Evolutionary conservation across 2,329 filamentous ascomycete genomes (phyloP), one percentile per base, ranked within the genome.

Genomic region (Aspergillus sp.): DNA sequence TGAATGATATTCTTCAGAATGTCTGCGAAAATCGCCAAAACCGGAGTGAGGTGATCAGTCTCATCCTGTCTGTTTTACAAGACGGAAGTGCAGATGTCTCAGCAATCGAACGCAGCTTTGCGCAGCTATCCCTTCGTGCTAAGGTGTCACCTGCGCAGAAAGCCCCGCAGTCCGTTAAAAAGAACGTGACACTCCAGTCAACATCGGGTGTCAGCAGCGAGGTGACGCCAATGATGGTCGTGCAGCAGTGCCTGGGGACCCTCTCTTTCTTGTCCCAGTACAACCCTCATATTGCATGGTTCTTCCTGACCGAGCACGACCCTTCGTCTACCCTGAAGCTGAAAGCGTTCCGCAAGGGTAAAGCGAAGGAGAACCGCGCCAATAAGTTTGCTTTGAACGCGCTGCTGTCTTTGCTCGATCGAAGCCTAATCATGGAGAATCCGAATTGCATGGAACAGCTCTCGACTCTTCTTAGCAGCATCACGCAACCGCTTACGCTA

Each of bases 11-110:
- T 33, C 78, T 98, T 32, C 78, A 85, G 41, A 86, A 94, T 45
- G 80, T 96, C 15, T 96, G 86, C 53, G 83, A 94, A 60, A 98
- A 98, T 55, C 80, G 86, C n/a, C 86, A 95, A 53, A 98, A 91
- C 52, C 78, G 91, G 22, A 78, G 88, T 3, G 91, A 98, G 58
- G 86, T 98, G 20, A 80, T 98, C 51, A 93, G 85, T 58, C 85
- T 91, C 15, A 68, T 98, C 20, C 74, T 98, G 7, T 85, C 91
- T 41, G 93, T 98, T 42, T 71, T 98, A 7, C 91, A 96, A 54
- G 93, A 98, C 55, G 91, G 91, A 27, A 96, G 86, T 52, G 80
- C 82, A 5, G 91, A 98, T 60, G 81, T 93, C 63, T 81, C 81
- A 46, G 89, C 93, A 4, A 85, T 98, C 15, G 91, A 98, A 61